phyloP scores from a whole-genome alignment of 2,329 filamentous ascomycete species.

The Fusarium nygamai region DNA sequence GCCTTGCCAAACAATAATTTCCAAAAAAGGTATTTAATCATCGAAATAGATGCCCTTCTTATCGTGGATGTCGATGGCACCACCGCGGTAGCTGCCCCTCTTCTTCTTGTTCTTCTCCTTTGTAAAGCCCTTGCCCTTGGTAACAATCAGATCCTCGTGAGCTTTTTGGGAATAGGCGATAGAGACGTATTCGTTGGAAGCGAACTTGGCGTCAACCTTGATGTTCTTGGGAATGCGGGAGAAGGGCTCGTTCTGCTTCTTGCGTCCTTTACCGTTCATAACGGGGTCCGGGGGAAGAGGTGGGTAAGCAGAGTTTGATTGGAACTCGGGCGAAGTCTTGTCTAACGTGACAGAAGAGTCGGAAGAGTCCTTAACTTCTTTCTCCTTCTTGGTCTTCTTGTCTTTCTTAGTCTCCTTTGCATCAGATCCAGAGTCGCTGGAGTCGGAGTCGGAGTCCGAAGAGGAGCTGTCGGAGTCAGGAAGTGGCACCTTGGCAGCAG shows the following conservation, averaged over 20 bases:
- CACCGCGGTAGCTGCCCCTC: slow-evolving; percentile 89
- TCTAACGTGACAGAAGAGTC: slow-evolving; percentile 63
- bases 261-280: slow-evolving; percentile 46
- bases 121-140: slow-evolving; percentile 95
- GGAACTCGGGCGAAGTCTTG: slow-evolving; percentile 55
- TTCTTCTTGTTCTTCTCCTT: slow-evolving; percentile 99
- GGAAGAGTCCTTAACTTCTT: slow-evolving; percentile 48
- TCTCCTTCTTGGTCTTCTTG: slow-evolving; percentile 30
- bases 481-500: slow-evolving; percentile 54
- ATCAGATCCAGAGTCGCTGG: slow-evolving; percentile 49
- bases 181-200: slow-evolving; percentile 82
- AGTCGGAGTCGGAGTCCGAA: slow-evolving; percentile 46
- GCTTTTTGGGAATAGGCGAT: slow-evolving; percentile 92
- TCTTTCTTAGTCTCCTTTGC: slow-evolving; percentile 41
- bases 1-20: background rate
- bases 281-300: slow-evolving; percentile 64
- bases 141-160: slow-evolving; percentile 87
- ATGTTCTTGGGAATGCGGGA: slow-evolving; percentile 78
- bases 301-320: slow-evolving; percentile 51
- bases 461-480: slow-evolving; percentile 54
- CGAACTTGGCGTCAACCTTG: slow-evolving; percentile 73
- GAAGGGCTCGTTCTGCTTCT: slow-evolving; percentile 74
- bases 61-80: slow-evolving; percentile 82
- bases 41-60: slow-evolving; percentile 96
- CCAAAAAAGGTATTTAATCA: slow-evolving; percentile 63